phyloP scores from a whole-genome alignment of 768 basidiomycete species.

The Boletus subcaerulescens region DNA sequence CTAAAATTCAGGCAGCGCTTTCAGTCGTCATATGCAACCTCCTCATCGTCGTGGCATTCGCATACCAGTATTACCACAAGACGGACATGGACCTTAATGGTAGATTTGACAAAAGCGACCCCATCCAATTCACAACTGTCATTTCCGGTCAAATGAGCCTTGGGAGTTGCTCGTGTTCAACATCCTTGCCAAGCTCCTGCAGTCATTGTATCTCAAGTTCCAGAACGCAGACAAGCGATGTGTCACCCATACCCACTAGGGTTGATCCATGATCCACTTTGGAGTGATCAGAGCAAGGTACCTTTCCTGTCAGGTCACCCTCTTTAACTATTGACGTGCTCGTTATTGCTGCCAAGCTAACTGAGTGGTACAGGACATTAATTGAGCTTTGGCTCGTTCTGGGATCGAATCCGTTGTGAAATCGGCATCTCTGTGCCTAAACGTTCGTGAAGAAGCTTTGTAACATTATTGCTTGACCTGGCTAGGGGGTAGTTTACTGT shows the following conservation, averaged over 20 bases:
- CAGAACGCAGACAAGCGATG: not conserved
- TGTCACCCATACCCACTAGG: not conserved
- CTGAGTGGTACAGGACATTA: too few relatives aligned
- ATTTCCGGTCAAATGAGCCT: not conserved
- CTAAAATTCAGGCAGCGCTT: slow-evolving; percentile 15
- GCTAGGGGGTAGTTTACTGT: too few relatives aligned
- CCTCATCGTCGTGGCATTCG: slow-evolving; percentile 18
- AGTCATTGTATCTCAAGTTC: not conserved
- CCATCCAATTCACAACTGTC: slow-evolving; percentile 17
- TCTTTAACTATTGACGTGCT: not conserved
- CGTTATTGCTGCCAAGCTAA: too few relatives aligned
- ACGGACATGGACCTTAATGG: not conserved
- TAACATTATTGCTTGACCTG: too few relatives aligned
- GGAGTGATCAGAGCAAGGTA: not conserved
- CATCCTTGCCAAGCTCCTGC: not conserved
- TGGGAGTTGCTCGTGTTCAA: not conserved
- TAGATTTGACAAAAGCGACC: not conserved
- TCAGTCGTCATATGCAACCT: slow-evolving; percentile 22
- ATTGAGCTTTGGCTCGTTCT: too few relatives aligned
- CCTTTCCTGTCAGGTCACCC: not conserved
- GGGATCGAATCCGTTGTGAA: too few relatives aligned
- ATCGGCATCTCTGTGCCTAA: too few relatives aligned
- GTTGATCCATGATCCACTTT: not conserved
- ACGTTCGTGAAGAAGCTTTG: too few relatives aligned
- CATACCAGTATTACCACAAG: slow-evolving; percentile 10